Conservation (phyloP, 2,329 filamentous ascomycete species). For the Aureobasidium sp. region DNA sequence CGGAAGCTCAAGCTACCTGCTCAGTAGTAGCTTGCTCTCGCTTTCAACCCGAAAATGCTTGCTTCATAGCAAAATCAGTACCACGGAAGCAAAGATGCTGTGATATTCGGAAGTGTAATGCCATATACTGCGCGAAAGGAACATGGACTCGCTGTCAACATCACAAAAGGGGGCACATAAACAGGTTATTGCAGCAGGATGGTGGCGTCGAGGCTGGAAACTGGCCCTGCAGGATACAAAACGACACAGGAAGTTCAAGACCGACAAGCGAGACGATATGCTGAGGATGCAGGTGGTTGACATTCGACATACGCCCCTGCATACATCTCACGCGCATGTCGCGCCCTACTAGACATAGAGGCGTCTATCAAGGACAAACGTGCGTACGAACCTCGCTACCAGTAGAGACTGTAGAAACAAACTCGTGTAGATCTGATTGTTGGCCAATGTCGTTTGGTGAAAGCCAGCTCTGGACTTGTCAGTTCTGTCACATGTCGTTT, state of each 20-base stretch:
- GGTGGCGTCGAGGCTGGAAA: not conserved
- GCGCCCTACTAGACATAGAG: not conserved
- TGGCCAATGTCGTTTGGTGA: not conserved
- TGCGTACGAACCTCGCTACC: not conserved
- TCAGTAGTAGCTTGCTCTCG: too few relatives aligned
- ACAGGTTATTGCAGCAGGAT: not conserved
- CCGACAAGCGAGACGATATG: constrained; percentile 1
- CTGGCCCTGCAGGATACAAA: not conserved
- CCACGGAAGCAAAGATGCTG: too few relatives aligned
- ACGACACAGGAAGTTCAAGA: not conserved
- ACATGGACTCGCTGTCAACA: not conserved
- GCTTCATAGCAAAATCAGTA: too few relatives aligned
- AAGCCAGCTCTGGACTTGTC: not conserved
- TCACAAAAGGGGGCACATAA: not conserved
- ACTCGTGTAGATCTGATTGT: not conserved
- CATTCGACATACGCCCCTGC: not conserved
- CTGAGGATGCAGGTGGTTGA: not conserved
- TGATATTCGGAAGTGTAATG: not conserved
- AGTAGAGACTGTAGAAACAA: not conserved
- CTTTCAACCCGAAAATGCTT: too few relatives aligned
- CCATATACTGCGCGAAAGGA: not conserved
- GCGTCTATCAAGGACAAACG: not conserved
- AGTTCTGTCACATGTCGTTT: not conserved
- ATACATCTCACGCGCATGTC: not conserved
- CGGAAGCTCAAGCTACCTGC: too few relatives aligned